These are phyloP conservation scores for Apiotrichum brassicae DNA, from an alignment of 1,284 basidiomycete species.

Conservation along the genomic window DNA sequence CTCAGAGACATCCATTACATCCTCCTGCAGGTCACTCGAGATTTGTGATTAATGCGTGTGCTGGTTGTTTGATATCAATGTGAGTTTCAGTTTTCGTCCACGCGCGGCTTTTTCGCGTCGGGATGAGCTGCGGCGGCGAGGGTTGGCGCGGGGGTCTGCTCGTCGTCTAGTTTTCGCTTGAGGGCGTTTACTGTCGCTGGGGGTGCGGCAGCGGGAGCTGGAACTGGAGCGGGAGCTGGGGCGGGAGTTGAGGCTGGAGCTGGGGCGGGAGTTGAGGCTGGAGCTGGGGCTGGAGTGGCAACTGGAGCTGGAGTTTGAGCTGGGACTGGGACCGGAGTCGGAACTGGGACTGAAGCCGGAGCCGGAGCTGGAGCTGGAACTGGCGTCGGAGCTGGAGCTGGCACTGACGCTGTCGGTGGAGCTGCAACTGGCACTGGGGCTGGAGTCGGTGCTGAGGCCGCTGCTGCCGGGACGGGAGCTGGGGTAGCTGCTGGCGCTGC, in stretches of 20 bases:
- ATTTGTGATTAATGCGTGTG: too few relatives aligned
- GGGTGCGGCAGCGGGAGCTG: not conserved
- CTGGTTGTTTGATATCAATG: too few relatives aligned
- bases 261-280: too few relatives aligned
- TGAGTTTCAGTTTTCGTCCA: not conserved
- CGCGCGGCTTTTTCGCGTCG: not conserved
- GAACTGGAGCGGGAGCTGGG: too few relatives aligned
- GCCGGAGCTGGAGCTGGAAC: not conserved
- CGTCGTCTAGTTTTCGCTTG: not conserved
- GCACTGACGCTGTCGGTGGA: not conserved
- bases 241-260: too few relatives aligned
- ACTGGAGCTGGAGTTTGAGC: too few relatives aligned
- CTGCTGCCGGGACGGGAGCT: too few relatives aligned
- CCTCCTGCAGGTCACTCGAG: too few relatives aligned
- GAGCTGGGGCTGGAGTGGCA: too few relatives aligned
- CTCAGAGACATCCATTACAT: too few relatives aligned
- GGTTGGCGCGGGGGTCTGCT: not conserved
- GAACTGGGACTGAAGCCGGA: not conserved
- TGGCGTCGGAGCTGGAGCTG: not conserved
- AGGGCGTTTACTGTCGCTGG: not conserved
- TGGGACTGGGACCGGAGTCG: too few relatives aligned
- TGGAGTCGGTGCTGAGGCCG: not conserved
- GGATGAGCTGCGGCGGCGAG: not conserved
- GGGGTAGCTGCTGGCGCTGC: too few relatives aligned
- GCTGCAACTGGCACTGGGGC: not conserved